Evolutionary conservation across 1,139 yeast genomes (phyloP), one percentile per base, ranked within the genome.

Genomic region (Yamadazyma epiphylla): DNA sequence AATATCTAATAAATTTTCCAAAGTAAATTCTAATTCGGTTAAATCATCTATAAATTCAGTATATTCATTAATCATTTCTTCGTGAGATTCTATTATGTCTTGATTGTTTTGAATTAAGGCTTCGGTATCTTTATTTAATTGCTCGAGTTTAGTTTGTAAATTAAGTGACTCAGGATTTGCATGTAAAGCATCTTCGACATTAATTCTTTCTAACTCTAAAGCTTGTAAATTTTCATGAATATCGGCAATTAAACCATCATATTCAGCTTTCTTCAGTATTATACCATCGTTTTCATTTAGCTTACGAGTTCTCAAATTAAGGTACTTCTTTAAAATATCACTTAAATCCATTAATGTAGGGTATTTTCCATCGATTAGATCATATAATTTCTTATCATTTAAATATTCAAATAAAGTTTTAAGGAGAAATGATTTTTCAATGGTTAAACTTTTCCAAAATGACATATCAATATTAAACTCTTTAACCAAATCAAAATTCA

Each of bases 311-410:
- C 85, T 60, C 31, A 65, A 56, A 19, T 63, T 61, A 26, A 79
- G 60, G 51, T 77, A 84, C 36, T 62, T 68, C 39, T 64, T 72
- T 25, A 78, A 62, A 9, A 72, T 67, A 35, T 65, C 69, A 1
- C 95, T 84, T 36, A 88, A 65, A 31, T 71, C 79, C 4, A 89
- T 70, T 9, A 94, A 74, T 42, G 87, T 97, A 0, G 96, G 96
- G 53, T 81, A 81, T 39, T 75, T 77, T 13, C 68, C 64, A 28
- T 89, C 96, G 14, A 86, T 65, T 14, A 74, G 56, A n/a, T 79
- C 81, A 25, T 58, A 57, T 32, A 75, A 54, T 15, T 69, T 61
- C 36, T 75, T 64, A 11, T 70, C 72, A 29, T 60, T 60, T 50
- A 95, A 85, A 49, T 75, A 78, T 26, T 74, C 72, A 48, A 75